Evolutionary conservation across 169 alveolate genomes (phyloP).

Genomic region (Miamiensis avidus): DNA sequence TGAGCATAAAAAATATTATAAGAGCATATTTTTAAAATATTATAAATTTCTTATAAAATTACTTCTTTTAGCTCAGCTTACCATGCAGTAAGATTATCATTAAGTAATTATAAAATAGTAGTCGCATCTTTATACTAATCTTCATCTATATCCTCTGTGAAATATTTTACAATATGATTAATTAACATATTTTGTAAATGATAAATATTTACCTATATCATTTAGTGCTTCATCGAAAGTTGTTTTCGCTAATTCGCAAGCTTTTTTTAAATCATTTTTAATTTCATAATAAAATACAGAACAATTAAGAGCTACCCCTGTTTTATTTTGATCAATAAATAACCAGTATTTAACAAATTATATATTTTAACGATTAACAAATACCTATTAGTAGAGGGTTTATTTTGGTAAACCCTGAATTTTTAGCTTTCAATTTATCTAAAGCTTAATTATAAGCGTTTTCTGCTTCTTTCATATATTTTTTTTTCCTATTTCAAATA

Average conservation of each 20-base stretch:
- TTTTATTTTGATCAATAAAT: conserved; percentile 46
- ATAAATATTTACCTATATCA: conserved; percentile 33
- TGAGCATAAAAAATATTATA: too few species aligned
- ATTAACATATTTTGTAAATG: too few species aligned
- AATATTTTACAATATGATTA: too few species aligned
- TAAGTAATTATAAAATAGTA: conserved; percentile 64
- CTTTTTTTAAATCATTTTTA: conserved; percentile 63
- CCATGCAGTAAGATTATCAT: conserved; percentile 79
- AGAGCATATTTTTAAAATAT: too few species aligned
- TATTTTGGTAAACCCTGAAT: neutral
- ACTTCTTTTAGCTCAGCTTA: conserved; percentile 6
- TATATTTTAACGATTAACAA: conserved; percentile 28
- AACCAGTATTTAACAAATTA: neutral
- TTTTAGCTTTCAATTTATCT: neutral
- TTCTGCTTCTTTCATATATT: conserved; percentile 13
- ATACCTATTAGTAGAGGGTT: neutral
- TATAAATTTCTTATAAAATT: too few species aligned
- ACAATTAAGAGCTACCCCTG: conserved; percentile 78
- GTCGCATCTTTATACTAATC: conserved; percentile 78
- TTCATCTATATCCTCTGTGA: conserved; percentile 53
- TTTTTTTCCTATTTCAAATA: too few species aligned
- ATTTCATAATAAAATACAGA: conserved; percentile 86
- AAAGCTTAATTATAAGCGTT: conserved; percentile 70
- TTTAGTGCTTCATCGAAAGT: conserved; percentile 79
- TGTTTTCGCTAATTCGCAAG: conserved; percentile 75